Percentiles rank a stretch among this genome's conserved stretches.
phyloP scores from a whole-genome alignment of 257 asterid species.

The Eustoma russellianum region DNA sequence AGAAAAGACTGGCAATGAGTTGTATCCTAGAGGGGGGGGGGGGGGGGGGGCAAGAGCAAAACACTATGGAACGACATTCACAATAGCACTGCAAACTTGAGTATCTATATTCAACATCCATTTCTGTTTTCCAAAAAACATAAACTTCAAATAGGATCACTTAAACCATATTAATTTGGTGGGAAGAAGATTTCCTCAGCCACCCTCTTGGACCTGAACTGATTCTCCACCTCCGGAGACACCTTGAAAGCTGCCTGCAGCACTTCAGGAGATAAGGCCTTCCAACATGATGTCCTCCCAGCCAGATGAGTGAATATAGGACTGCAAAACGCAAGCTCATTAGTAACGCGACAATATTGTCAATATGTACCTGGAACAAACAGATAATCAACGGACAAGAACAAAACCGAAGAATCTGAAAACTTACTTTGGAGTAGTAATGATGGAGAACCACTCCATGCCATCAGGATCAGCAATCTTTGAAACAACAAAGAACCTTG shows the following conservation, averaged over 20 bases:
- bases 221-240: constrained; percentile 44
- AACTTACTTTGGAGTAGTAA: constrained; percentile 79
- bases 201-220: constrained; percentile 59
- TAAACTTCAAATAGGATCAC: too few relatives aligned
- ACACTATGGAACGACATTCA: too few relatives aligned
- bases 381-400: not conserved
- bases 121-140: too few relatives aligned
- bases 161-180: constrained; percentile 17
- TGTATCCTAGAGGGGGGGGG: too few relatives aligned
- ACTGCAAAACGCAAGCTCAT: constrained; percentile 1
- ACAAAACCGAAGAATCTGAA: not conserved
- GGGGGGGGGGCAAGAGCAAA: too few relatives aligned
- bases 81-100: too few relatives aligned
- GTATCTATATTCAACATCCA: too few relatives aligned
- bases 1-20: too few relatives aligned
- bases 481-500: constrained; percentile 74
- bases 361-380: not conserved
- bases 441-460: constrained; percentile 88
- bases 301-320: constrained; percentile 48
- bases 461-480: constrained; percentile 77
- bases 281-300: constrained; percentile 55
- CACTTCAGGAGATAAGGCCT: constrained; percentile 54
- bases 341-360: not conserved
- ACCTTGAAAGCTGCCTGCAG: constrained; percentile 52
- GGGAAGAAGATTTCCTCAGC: constrained; percentile 80